Evolutionary conservation across 768 basidiomycete species (phyloP).

Genomic region (Serendipita sp.): DNA sequence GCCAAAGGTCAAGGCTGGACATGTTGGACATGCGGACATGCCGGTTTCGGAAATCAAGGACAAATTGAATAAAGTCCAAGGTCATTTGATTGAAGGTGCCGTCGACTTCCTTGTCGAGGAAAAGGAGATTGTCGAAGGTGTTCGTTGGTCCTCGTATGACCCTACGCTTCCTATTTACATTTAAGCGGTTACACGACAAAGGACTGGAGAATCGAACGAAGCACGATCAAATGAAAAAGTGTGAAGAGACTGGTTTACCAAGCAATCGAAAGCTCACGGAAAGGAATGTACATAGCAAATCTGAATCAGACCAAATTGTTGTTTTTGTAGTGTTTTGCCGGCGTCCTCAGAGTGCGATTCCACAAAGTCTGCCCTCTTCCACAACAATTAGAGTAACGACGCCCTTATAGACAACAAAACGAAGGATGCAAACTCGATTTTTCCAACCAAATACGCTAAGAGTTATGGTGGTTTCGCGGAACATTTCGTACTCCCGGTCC

Average conservation of each 20-base stretch:
- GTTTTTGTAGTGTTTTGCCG: neutral
- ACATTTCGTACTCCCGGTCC: no score
- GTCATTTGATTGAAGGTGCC: constrained; percentile 26
- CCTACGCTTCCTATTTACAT: constrained; percentile 70
- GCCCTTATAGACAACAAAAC: no score
- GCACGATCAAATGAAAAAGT: neutral
- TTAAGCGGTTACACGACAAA: constrained; percentile 18
- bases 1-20: constrained; percentile 62
- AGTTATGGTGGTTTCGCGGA: no score
- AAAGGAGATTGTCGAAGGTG: constrained; percentile 47
- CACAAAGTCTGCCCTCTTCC: no score
- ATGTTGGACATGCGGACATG: constrained; percentile 50
- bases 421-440: no score
- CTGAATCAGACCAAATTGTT: neutral
- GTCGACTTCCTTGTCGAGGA: constrained; percentile 66
- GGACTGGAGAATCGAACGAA: neutral
- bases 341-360: no score
- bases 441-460: no score
- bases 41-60: constrained; percentile 55
- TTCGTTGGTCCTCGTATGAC: constrained; percentile 58
- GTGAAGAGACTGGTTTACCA: neutral
- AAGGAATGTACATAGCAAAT: neutral
- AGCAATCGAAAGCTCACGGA: no score
- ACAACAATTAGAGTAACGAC: no score
- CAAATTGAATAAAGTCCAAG: constrained; percentile 38